A percentile compares a stretch with the other conserved stretches of the same genome.
phyloP scores from a whole-genome alignment of 1,284 basidiomycete species.

The Malassezia restricta region DNA sequence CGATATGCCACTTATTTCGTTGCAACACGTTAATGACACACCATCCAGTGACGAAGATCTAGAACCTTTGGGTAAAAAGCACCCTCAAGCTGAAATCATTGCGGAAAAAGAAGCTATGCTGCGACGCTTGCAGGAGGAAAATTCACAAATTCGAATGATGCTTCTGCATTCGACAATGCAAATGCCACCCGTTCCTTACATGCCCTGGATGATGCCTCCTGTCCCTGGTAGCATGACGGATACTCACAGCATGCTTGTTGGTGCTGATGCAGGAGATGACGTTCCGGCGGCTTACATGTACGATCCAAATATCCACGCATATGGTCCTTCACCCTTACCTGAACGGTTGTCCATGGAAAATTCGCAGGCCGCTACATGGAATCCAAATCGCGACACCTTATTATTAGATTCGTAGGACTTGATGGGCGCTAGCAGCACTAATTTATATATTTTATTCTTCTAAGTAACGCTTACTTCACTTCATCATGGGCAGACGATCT shows the following conservation, averaged over 20 bases:
- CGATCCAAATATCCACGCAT: background rate
- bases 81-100: constrained; percentile 42
- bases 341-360: background rate
- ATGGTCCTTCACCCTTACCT: background rate
- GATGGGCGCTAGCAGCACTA: too few species aligned
- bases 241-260: background rate
- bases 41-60: constrained; percentile 5
- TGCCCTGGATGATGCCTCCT: constrained; percentile 2
- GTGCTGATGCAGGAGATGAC: background rate
- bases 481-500: too few species aligned
- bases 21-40: background rate
- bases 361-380: background rate
- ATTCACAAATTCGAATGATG: constrained; percentile 18
- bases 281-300: background rate
- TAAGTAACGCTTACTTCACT: too few species aligned
- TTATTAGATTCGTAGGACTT: background rate
- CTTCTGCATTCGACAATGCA: background rate
- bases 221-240: background rate
- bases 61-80: constrained; percentile 32
- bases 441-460: too few species aligned
- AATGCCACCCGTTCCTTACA: background rate
- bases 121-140: constrained; percentile 30
- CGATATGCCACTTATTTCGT: constrained; percentile 4
- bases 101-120: constrained; percentile 41
- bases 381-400: background rate